Base-by-base conservation (phyloP, 2,329 filamentous ascomycete species). In the Hawksworthiomyces lignivorus region DNA sequence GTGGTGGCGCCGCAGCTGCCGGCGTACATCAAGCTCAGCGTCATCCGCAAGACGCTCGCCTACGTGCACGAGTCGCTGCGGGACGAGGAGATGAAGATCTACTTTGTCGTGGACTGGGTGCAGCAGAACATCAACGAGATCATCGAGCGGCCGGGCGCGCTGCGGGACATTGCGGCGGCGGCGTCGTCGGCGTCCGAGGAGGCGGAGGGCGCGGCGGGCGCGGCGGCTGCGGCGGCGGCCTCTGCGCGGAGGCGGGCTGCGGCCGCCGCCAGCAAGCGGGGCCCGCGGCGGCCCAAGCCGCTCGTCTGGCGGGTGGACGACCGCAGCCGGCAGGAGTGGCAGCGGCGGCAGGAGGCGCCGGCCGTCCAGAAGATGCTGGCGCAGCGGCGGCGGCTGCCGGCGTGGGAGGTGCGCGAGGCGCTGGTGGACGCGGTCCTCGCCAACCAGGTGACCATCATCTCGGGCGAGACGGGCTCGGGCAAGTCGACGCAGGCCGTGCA, bases 401-500 rank as follows among this genome's bases (percentile, higher is more conserved):
- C 92, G 2, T 98, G 92, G 92, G 76, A 77, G 46, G 78, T 92
- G 53, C 80, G 78, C 52, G 80, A 90, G 17, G 69, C 73, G 1
- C 86, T 98, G 22, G 77, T 97, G 9, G 61, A 75, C 17, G 84
- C 85, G 0, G 85, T 98, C 36, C 73, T 73, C 31, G 67, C 72
- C 5, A 80, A 90, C 55, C 83, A 96, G 60, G 88, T 98, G 38
- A 95, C 87, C 1, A 96, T 98, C 54, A 92, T 98, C 53, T 94
- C 89, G 32, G 92, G 92, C 52, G 92, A 97, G 64, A 98, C 92
- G 4, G 92, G 92, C 1, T 62, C 61, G 19, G 66, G 92, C 56
- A 98, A 98, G 63, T 95, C 87, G 36, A 97, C 92, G 1, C 92
- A 98, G 60, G 92, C 87, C 3, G 87, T 97, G 26, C 92, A 98